These are phyloP conservation scores for Leccinum rimulosum DNA, from an alignment of 768 basidiomycete species.

Conservation along the genomic window DNA sequence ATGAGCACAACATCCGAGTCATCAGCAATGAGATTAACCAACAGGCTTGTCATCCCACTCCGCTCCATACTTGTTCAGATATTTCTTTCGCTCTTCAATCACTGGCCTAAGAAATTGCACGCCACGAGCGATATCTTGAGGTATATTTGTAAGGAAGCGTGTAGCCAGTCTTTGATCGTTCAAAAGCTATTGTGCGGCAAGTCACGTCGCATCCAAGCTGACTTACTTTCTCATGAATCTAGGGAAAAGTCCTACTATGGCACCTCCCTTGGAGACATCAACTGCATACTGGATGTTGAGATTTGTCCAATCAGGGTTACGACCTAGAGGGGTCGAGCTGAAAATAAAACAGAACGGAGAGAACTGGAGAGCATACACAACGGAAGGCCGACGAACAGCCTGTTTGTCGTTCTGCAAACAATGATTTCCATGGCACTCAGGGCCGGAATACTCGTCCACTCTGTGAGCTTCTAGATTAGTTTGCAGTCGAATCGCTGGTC, in stretches of 20 bases:
- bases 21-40: background rate
- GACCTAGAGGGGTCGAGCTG: too few species aligned
- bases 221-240: background rate
- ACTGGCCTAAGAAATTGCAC: background rate
- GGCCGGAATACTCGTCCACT: too few species aligned
- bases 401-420: too few species aligned
- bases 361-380: too few species aligned
- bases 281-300: too few species aligned
- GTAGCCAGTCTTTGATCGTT: background rate
- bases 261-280: background rate
- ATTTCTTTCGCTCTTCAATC: slow-evolving; percentile 1
- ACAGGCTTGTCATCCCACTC: background rate
- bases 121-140: background rate
- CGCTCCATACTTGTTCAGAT: background rate
- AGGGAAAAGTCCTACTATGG: slow-evolving; percentile 21
- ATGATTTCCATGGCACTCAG: too few species aligned
- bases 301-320: too few species aligned
- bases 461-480: too few species aligned
- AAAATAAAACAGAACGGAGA: too few species aligned
- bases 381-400: too few species aligned
- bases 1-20: too few species aligned
- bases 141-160: background rate
- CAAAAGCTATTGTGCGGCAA: background rate
- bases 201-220: background rate
- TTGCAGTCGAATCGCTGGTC: too few species aligned